phyloP scores from a whole-genome alignment of 768 basidiomycete species.

The Amanita rubescens region DNA sequence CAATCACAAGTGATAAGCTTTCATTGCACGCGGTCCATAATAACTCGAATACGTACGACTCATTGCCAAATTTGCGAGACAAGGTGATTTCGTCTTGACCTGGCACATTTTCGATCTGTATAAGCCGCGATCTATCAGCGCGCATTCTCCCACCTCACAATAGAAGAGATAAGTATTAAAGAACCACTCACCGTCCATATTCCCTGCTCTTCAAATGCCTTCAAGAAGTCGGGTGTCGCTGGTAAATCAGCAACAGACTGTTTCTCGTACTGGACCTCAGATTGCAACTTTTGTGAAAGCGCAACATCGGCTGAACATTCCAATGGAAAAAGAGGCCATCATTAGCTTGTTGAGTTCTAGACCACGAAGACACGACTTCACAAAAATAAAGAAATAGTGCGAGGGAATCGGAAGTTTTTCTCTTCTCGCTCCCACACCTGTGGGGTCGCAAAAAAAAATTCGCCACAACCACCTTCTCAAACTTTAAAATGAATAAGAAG shows the following conservation, averaged over 20 bases:
- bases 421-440: background rate
- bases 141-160: background rate
- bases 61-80: constrained; percentile 83
- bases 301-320: constrained; percentile 56
- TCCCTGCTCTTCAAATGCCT: constrained; percentile 61
- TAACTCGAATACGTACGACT: constrained; percentile 53
- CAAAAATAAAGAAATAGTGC: background rate
- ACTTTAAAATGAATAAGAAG: background rate
- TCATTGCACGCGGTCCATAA: background rate
- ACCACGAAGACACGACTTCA: background rate
- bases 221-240: constrained; percentile 66
- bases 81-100: constrained; percentile 81
- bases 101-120: constrained; percentile 57
- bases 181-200: constrained; percentile 72
- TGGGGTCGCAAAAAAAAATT: too few species aligned
- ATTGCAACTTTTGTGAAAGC: constrained; percentile 65
- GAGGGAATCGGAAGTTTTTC: background rate
- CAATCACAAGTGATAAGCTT: background rate
- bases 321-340: background rate
- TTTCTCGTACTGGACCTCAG: constrained; percentile 84
- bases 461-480: background rate
- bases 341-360: background rate
- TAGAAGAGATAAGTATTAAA: background rate
- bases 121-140: background rate
- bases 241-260: constrained; percentile 37